These are phyloP conservation scores for Wickerhamiella brachini DNA, from an alignment of 805 yeast species.

Conservation along the genomic window DNA sequence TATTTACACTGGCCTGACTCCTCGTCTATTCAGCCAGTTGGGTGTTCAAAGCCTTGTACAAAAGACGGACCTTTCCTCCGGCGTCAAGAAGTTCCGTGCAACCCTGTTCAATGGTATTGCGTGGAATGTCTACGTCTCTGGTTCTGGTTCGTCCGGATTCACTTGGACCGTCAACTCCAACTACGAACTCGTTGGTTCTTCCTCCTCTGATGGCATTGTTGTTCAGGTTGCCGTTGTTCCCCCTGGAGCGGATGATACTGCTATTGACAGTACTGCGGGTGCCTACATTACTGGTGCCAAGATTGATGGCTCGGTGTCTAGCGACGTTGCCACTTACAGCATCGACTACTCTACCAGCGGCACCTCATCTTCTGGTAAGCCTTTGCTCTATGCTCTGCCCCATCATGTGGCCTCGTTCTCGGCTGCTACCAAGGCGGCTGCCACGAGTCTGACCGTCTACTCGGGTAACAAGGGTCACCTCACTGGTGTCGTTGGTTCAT, in stretches of 20 bases:
- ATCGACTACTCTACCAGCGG: constrained; percentile 40
- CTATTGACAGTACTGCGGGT: constrained; percentile 58
- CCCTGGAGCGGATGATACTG: constrained; percentile 24
- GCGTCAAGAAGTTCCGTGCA: constrained; percentile 27
- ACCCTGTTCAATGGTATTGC: constrained; percentile 28
- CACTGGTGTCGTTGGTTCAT: constrained; percentile 25
- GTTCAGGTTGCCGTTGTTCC: constrained; percentile 42
- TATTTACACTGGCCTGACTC: constrained; percentile 34
- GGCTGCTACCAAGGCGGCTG: constrained; percentile 19
- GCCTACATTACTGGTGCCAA: constrained; percentile 40
- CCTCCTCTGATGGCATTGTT: constrained; percentile 24
- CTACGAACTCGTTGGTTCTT: constrained; percentile 26
- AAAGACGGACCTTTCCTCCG: constrained; percentile 20
- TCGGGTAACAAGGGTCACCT: constrained; percentile 36
- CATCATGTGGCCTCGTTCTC: constrained; percentile 43
- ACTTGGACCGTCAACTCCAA: constrained; percentile 25
- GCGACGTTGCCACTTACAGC: constrained; percentile 34
- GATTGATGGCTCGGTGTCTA: constrained; percentile 35
- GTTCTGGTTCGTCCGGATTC: constrained; percentile 24
- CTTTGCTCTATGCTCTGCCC: constrained; percentile 50
- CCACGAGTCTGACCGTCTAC: constrained; percentile 25
- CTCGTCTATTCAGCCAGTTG: constrained; percentile 32
- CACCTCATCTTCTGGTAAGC: constrained; percentile 28
- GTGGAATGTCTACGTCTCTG: constrained; percentile 41
- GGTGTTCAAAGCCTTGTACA: constrained; percentile 31